Evolutionary conservation across 805 yeast species (phyloP).

Genomic region (Metschnikowia lunata): DNA sequence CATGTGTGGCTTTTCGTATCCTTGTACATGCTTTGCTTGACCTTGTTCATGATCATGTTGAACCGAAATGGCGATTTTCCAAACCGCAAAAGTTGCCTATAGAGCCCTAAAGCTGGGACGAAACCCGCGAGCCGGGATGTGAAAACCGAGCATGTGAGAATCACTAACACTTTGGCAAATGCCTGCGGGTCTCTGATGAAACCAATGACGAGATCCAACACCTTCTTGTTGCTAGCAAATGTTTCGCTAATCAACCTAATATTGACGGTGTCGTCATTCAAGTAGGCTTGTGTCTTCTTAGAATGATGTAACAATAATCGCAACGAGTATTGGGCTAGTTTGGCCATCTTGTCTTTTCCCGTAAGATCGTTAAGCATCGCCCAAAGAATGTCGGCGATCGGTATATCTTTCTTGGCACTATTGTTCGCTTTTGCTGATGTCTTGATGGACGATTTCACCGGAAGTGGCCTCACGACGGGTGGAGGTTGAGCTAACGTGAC

Average conservation of each 20-base stretch:
- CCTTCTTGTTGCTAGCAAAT: conserved; percentile 30
- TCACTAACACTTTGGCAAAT: conserved; percentile 31
- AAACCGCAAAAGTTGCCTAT: conserved; percentile 65
- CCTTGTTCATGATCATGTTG: conserved; percentile 31
- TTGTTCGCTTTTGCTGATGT: neutral
- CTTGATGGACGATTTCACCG: neutral
- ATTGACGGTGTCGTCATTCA: conserved; percentile 33
- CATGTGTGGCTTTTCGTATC: conserved; percentile 10
- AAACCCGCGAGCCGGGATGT: conserved; percentile 39
- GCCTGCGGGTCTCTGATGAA: conserved; percentile 35
- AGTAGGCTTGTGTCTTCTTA: conserved; percentile 30
- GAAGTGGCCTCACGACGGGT: neutral
- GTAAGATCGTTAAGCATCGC: conserved; percentile 49
- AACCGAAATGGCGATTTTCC: conserved; percentile 66
- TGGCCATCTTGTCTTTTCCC: conserved; percentile 72
- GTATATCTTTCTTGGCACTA: conserved; percentile 8
- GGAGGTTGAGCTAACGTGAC: neutral
- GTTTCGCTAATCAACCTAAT: conserved; percentile 26
- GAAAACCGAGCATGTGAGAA: conserved; percentile 38
- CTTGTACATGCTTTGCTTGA: conserved; percentile 13
- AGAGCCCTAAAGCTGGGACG: conserved; percentile 46
- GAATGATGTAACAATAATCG: conserved; percentile 50
- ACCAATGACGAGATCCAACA: conserved; percentile 30
- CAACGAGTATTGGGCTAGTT: conserved; percentile 55
- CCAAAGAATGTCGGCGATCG: conserved; percentile 45